A percentile compares a stretch with the other conserved stretches of the same genome.
These are phyloP conservation scores for Penicillium sp. DNA, from an alignment of 2,329 filamentous ascomycete species.

Conservation along the genomic window DNA sequence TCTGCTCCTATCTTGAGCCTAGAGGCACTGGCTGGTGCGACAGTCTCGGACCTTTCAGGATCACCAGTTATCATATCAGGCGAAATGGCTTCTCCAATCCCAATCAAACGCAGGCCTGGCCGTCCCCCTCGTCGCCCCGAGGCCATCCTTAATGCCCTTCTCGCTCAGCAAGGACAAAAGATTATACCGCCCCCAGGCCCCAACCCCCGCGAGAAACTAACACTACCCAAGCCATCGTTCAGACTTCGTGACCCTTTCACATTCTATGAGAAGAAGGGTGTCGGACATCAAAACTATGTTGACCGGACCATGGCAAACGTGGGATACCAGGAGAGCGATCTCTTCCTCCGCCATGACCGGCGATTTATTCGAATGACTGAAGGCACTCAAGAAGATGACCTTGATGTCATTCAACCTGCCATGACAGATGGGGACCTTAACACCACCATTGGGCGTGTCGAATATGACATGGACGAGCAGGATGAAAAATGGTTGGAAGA, in stretches of 20 bases:
- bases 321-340: conserved; percentile 91
- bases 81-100: conserved; percentile 39
- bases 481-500: conserved; percentile 93
- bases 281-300: conserved; percentile 85
- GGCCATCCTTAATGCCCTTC: conserved; percentile 59
- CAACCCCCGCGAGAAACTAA: conserved; percentile 50
- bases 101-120: conserved; percentile 60
- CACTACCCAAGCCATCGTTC: conserved; percentile 50
- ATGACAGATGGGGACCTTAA: conserved; percentile 61
- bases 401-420: conserved; percentile 54
- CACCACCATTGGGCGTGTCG: conserved; percentile 71
- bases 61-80: conserved; percentile 43
- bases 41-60: conserved; percentile 32
- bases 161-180: conserved; percentile 57
- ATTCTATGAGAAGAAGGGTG: conserved; percentile 71
- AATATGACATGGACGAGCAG: conserved; percentile 99
- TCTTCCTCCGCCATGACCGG: conserved; percentile 74
- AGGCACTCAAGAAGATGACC: conserved; percentile 61
- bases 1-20: conserved; percentile 44
- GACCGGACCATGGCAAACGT: conserved; percentile 95
- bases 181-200: conserved; percentile 48
- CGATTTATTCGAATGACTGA: conserved; percentile 65
- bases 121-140: conserved; percentile 63
- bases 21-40: conserved; percentile 30
- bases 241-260: conserved; percentile 47